Evolutionary conservation across 805 yeast species (phyloP).

Genomic region (Cyberlindnera suaveolens): DNA sequence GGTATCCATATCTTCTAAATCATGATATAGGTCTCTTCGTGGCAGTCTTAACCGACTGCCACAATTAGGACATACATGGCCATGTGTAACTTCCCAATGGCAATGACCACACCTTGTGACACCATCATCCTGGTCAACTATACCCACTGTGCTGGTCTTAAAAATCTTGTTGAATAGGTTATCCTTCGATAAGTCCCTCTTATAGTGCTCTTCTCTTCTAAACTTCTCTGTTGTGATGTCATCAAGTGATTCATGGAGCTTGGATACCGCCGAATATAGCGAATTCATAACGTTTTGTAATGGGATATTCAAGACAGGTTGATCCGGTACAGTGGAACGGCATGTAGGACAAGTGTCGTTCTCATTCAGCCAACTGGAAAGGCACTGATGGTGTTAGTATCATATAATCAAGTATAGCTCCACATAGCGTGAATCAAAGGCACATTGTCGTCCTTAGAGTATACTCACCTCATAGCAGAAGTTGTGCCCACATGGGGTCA

Average conservation of each 20-base stretch:
- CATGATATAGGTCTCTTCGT: not conserved
- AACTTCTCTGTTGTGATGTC: constrained; percentile 8
- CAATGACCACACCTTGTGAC: constrained; percentile 70
- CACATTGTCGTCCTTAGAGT: not conserved
- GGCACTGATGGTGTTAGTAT: constrained; percentile 28
- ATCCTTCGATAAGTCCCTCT: constrained; percentile 31
- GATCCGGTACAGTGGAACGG: constrained; percentile 38
- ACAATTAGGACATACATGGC: constrained; percentile 62
- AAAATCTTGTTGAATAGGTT: constrained; percentile 45
- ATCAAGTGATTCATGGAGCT: constrained; percentile 14
- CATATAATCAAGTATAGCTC: not conserved
- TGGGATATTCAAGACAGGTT: constrained; percentile 49
- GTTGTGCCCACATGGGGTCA: constrained; percentile 65
- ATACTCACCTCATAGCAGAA: constrained; percentile 48
- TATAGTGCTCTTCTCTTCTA: constrained; percentile 30
- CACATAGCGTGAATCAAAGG: not conserved
- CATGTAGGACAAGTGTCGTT: constrained; percentile 67
- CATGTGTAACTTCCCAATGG: constrained; percentile 69
- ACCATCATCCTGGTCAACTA: constrained; percentile 61
- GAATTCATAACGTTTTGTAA: constrained; percentile 40
- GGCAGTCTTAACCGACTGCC: constrained; percentile 39
- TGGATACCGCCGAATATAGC: constrained; percentile 29
- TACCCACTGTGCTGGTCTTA: constrained; percentile 40
- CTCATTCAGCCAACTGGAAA: constrained; percentile 54
- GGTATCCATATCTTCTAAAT: not conserved